Conservation (phyloP, 2,329 filamentous ascomycete species). For the Neopestalotiopsis clavispora region DNA sequence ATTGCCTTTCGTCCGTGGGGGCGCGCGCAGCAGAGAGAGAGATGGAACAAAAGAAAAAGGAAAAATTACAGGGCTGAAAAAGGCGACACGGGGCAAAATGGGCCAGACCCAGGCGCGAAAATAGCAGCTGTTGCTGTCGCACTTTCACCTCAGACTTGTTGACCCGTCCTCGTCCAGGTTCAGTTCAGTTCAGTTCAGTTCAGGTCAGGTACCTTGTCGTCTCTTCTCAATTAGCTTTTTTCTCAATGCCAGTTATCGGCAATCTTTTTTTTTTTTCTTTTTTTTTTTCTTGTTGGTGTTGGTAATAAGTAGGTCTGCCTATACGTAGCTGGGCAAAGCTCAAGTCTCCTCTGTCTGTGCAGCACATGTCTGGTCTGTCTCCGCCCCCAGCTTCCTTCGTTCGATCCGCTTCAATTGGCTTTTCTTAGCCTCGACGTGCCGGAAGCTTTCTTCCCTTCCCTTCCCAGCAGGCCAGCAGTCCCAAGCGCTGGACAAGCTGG, state of each 20-base stretch:
- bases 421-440: background rate
- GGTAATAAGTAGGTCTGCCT: no score
- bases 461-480: background rate
- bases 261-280: no score
- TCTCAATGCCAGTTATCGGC: no score
- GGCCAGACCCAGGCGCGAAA: background rate
- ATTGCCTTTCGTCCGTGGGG: background rate
- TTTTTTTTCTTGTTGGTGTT: no score
- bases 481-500: no score
- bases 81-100: background rate
- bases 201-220: no score
- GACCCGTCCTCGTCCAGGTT: no score
- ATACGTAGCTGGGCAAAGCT: background rate
- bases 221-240: no score
- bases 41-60: background rate
- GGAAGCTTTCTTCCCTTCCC: background rate
- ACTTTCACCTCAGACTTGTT: no score
- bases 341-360: background rate
- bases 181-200: no score
- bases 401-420: background rate
- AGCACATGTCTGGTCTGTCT: background rate
- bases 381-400: background rate
- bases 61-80: background rate
- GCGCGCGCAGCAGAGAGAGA: background rate
- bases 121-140: no score